Base-by-base conservation (phyloP, 2,329 filamentous ascomycete species). In the Alternaria burnsii region DNA sequence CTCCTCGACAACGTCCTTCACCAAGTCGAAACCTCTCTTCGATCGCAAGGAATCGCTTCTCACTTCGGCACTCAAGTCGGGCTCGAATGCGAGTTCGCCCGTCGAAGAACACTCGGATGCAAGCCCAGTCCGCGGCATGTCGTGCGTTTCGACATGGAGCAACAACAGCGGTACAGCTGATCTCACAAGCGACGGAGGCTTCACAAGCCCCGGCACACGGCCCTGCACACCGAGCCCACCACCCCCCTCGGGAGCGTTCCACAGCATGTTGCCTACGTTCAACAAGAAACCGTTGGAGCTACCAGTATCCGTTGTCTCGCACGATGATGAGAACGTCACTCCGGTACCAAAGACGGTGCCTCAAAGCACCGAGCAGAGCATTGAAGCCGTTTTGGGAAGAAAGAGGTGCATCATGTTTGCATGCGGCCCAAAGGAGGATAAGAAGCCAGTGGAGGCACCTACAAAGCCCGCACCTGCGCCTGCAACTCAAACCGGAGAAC, bases 371-470 rank as follows among this genome's bases (percentile, higher is more conserved):
- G 87, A 91, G 71, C 82, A 86, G 14, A 82, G 84, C 34, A 82
- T 90, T 1, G 88, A 90, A 73, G 86, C 85, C n/a, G 84, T 82
- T 11, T 80, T 89, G 52, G 89, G 88, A 50, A 91, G 92, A 72
- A 97, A 94, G 81, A 88, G 94, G 61, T 94, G 92, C 78, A 97
- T 98, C 69, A 94, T 91, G 61, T 98, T 98, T 77, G 93, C 93
- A 34, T 98, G 94, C 76, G 89, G 87, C 36, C 66, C 65, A 30
- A 77, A 78, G 73, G 84, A 87, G 8, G 80, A 81, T 26, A 71
- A 78, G 30, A 83, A 82, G 65, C 77, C 80, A 52, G 62, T 53
- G 41, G 61, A 67, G 20, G 61, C 61, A 42, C 46, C 69, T 6
- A 32, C 65, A 9, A 74, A 71, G 56, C 58, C 38, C 18, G 38